Percentiles rank a stretch among this genome's conserved stretches.
Conservation (phyloP, 306 rosid genomes). For the Vigna angularis region DNA sequence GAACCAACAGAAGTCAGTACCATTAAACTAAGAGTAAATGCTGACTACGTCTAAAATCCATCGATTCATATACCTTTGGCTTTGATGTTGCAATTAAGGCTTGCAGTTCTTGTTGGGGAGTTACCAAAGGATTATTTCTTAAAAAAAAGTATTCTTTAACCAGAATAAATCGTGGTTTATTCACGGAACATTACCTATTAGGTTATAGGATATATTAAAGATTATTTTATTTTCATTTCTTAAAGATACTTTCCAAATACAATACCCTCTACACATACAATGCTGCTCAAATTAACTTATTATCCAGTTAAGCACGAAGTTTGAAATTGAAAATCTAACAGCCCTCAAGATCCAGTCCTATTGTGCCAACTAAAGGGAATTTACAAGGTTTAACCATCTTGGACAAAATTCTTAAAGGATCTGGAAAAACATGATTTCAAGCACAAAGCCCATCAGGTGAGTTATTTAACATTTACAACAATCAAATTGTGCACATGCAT, state of each 20-base stretch:
- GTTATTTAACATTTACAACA: constrained; percentile 1
- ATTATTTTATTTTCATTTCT: neutral
- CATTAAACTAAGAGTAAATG: neutral
- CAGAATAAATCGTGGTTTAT: neutral
- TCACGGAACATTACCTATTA: neutral
- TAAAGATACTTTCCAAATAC: neutral
- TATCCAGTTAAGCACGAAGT: neutral
- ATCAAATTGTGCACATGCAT: neutral
- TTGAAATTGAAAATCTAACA: neutral
- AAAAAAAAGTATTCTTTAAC: neutral
- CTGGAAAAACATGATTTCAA: neutral
- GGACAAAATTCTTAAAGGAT: neutral
- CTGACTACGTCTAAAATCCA: neutral
- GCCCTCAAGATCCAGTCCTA: neutral
- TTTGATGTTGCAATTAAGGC: too few relatives aligned
- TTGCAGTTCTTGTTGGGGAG: neutral
- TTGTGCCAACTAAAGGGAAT: neutral
- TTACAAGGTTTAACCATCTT: neutral
- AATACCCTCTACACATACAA: neutral
- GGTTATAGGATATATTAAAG: neutral
- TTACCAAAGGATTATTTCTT: neutral
- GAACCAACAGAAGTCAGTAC: neutral
- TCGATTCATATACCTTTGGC: neutral
- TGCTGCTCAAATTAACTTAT: neutral
- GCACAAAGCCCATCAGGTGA: neutral